phyloP scores from a whole-genome alignment of 2,329 filamentous ascomycete genomes.

The Clonostachys byssicola region DNA sequence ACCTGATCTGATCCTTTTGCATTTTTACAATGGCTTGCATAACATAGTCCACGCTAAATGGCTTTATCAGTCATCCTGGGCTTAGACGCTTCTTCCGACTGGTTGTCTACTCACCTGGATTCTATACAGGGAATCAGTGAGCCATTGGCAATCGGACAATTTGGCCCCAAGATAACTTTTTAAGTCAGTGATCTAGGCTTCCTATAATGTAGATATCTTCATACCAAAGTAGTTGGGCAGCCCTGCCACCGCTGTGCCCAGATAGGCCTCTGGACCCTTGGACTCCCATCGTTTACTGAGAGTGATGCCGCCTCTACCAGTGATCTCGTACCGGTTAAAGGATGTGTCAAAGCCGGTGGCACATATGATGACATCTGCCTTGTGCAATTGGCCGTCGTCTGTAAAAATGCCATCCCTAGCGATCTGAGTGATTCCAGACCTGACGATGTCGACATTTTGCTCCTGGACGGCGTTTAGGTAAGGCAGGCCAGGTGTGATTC shows the following conservation, averaged over 20 bases:
- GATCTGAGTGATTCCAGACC: neutral
- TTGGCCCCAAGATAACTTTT: neutral
- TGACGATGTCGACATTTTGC: neutral
- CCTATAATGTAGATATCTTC: neutral
- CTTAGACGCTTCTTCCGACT: too few species aligned
- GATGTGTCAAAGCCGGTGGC: slow-evolving; percentile 50
- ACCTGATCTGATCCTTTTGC: neutral
- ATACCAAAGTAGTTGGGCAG: slow-evolving; percentile 33
- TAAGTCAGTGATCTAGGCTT: neutral
- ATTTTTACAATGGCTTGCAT: neutral
- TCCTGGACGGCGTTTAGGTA: neutral
- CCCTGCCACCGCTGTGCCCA: slow-evolving; percentile 43
- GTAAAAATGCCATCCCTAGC: slow-evolving; percentile 34
- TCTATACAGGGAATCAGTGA: neutral
- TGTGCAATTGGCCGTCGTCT: slow-evolving; percentile 33
- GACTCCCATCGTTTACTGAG: slow-evolving; percentile 19
- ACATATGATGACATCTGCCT: slow-evolving; percentile 50
- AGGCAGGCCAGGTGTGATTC: neutral
- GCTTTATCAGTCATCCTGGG: too few species aligned
- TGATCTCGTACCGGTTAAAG: slow-evolving; percentile 16
- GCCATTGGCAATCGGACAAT: neutral
- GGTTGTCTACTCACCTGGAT: neutral
- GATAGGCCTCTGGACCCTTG: slow-evolving; percentile 37
- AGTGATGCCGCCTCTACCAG: neutral
- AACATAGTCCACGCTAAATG: neutral